phyloP scores from a whole-genome alignment of 1,284 basidiomycete genomes.

The Moniliella sp. region DNA sequence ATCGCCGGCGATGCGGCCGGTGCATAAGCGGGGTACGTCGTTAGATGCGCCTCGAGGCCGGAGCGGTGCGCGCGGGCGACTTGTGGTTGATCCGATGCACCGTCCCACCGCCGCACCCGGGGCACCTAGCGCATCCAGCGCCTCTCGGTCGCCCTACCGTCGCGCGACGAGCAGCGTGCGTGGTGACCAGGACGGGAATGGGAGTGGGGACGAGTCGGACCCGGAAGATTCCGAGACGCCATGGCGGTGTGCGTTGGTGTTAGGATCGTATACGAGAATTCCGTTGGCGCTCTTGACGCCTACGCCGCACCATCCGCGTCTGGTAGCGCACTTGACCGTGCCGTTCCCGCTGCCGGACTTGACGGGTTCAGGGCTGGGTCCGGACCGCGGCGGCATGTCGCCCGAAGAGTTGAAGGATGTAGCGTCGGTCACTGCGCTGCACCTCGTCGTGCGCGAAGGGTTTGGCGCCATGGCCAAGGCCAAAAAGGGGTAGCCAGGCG shows the following conservation, averaged over 20 bases:
- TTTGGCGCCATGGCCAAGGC: too few relatives aligned
- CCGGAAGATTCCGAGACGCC: conserved; percentile 86
- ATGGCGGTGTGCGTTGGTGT: conserved; percentile 52
- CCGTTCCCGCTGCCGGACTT: conserved; percentile 49
- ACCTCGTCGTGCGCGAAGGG: conserved; percentile 73
- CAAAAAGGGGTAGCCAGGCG: too few relatives aligned
- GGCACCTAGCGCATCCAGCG: neutral
- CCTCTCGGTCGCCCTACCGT: conserved; percentile 4
- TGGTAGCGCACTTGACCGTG: conserved; percentile 69
- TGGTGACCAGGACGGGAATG: conserved; percentile 1
- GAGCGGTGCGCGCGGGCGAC: too few relatives aligned
- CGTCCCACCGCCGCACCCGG: too few relatives aligned
- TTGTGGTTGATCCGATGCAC: too few relatives aligned
- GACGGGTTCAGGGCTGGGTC: conserved; percentile 13
- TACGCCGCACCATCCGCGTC: conserved; percentile 84
- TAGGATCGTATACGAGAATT: conserved; percentile 24
- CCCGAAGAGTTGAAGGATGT: conserved; percentile 87
- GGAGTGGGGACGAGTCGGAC: conserved; percentile 41
- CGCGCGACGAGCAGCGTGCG: conserved; percentile 7
- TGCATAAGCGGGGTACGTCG: too few relatives aligned
- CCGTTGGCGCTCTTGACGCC: too few relatives aligned
- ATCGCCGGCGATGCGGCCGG: too few relatives aligned
- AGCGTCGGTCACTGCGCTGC: conserved; percentile 64
- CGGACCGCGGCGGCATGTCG: conserved; percentile 36
- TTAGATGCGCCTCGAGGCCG: too few relatives aligned